Evolutionary conservation across 768 basidiomycete species (phyloP).

Genomic region (Boletus bicolor): DNA sequence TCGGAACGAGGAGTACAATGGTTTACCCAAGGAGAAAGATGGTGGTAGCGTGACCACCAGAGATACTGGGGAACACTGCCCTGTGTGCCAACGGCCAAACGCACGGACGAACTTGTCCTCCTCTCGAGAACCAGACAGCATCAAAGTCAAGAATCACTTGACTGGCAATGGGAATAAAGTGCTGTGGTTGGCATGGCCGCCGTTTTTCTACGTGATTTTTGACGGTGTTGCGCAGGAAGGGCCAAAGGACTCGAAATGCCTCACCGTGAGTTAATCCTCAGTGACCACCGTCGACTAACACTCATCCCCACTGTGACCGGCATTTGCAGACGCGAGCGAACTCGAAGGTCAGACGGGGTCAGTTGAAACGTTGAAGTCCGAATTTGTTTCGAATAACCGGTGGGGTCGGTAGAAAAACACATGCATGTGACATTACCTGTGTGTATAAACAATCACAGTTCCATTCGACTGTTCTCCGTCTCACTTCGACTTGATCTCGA

Average conservation of each 20-base stretch:
- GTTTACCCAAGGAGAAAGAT: not conserved
- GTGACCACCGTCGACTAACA: not conserved
- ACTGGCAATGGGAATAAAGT: not conserved
- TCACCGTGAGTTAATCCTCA: not conserved
- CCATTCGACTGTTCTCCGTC: not conserved
- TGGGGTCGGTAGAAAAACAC: conserved; percentile 22
- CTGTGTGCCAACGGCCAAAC: not conserved
- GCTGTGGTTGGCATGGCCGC: not conserved
- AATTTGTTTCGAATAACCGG: not conserved
- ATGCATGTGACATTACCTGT: conserved; percentile 16
- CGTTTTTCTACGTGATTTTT: not conserved
- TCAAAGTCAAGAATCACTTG: not conserved
- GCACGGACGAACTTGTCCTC: not conserved
- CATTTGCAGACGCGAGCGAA: not conserved
- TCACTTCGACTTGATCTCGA: not conserved
- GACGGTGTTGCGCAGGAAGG: not conserved
- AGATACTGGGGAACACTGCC: not conserved
- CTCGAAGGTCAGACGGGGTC: not conserved
- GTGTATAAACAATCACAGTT: conserved; percentile 15
- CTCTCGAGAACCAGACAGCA: not conserved
- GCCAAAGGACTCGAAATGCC: not conserved
- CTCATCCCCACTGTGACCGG: not conserved
- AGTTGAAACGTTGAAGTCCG: not conserved
- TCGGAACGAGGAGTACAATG: not conserved
- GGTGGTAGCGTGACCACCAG: not conserved